Percentiles rank a stretch among this genome's conserved stretches.
phyloP scores from a whole-genome alignment of 129 eudicot species.

The Centaurea solstitialis region DNA sequence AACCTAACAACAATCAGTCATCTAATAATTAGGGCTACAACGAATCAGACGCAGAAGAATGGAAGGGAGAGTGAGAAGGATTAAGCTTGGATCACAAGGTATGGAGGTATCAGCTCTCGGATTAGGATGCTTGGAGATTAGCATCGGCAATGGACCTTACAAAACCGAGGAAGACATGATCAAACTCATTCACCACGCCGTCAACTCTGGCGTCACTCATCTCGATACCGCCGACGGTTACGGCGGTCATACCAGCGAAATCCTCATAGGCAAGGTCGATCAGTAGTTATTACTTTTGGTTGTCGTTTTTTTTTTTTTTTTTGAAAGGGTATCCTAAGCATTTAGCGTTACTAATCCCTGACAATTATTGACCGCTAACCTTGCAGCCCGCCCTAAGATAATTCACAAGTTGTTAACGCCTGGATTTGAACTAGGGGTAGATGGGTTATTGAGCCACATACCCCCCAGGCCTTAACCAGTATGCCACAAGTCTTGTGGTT shows the following conservation, averaged over 20 bases:
- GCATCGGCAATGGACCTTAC: background rate
- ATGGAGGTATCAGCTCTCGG: conserved; percentile 13
- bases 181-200: conserved; percentile 9
- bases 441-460: too few relatives aligned
- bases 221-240: conserved; percentile 49
- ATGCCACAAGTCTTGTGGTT: too few relatives aligned
- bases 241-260: conserved; percentile 47
- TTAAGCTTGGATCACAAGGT: conserved; percentile 17
- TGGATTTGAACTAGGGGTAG: too few relatives aligned
- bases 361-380: too few relatives aligned
- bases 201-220: conserved; percentile 26
- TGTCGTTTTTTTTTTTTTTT: too few relatives aligned
- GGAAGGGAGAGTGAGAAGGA: background rate
- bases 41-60: background rate
- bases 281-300: background rate
- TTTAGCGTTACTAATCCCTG: too few relatives aligned
- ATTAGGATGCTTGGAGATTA: conserved; percentile 17
- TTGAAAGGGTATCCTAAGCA: too few relatives aligned
- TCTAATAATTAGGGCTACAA: background rate
- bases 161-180: background rate
- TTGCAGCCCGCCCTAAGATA: too few relatives aligned
- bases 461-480: too few relatives aligned
- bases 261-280: conserved; percentile 45
- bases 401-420: too few relatives aligned
- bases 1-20: background rate